phyloP scores from a whole-genome alignment of 495 filamentous ascomycete genomes.

The Penicillium flavigenum region DNA sequence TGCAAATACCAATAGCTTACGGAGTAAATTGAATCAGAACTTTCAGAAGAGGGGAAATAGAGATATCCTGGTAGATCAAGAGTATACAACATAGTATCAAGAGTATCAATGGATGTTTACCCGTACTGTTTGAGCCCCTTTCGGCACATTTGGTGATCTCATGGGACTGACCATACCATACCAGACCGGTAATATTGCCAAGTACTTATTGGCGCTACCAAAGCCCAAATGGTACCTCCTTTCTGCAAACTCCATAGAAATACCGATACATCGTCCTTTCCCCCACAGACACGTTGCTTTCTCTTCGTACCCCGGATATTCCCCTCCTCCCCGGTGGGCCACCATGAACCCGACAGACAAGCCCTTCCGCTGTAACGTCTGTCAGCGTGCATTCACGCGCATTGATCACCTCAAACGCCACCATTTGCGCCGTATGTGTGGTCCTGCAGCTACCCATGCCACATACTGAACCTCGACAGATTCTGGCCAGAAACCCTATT shows the following conservation, averaged over 20 bases:
- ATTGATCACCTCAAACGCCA: slow-evolving; percentile 52
- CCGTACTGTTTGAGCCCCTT: too few relatives aligned
- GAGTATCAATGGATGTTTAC: too few relatives aligned
- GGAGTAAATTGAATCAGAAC: too few relatives aligned
- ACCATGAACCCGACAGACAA: slow-evolving; percentile 46
- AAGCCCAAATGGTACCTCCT: background rate
- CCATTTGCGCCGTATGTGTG: slow-evolving; percentile 45
- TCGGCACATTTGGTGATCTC: too few relatives aligned
- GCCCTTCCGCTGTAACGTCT: slow-evolving; percentile 48
- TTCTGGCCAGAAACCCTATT: slow-evolving; percentile 48
- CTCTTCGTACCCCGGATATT: slow-evolving; percentile 27
- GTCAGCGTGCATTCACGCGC: slow-evolving; percentile 49
- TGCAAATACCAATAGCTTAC: too few relatives aligned
- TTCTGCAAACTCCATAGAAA: background rate
- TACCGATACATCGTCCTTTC: slow-evolving; percentile 11
- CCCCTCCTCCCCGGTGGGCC: slow-evolving; percentile 42
- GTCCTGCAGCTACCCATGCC: slow-evolving; percentile 14
- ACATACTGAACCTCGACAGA: slow-evolving; percentile 33
- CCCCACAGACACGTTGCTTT: slow-evolving; percentile 15
- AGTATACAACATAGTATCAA: too few relatives aligned
- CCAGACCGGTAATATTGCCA: background rate
- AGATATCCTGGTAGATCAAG: too few relatives aligned
- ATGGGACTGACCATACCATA: background rate
- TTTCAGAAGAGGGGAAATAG: too few relatives aligned
- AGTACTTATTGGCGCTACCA: background rate